These are phyloP conservation scores for Scenedesmus sp. DNA, from an alignment of 163 green algal species.

Conservation along the genomic window DNA sequence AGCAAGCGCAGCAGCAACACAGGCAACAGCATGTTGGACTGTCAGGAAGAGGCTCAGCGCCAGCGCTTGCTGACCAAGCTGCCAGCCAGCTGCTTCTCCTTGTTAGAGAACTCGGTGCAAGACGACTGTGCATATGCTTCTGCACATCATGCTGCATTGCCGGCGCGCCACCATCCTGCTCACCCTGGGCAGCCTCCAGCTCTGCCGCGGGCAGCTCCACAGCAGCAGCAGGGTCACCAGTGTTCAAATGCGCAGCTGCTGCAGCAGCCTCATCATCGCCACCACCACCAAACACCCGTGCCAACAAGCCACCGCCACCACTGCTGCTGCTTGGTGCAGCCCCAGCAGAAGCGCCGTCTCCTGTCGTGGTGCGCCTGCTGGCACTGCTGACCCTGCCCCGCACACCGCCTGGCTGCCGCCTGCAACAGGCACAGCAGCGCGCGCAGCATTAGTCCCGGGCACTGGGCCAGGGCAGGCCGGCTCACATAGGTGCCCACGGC, in stretches of 20 bases:
- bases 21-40: neutral
- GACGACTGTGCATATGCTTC: too few species aligned
- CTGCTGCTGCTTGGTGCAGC: neutral
- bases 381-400: neutral
- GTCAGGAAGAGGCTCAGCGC: neutral
- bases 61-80: neutral
- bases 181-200: slow-evolving; percentile 41
- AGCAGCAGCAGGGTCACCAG: slow-evolving; percentile 38
- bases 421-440: neutral
- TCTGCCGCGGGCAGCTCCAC: slow-evolving; percentile 17
- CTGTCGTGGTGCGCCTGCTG: neutral
- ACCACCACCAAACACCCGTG: slow-evolving; percentile 20
- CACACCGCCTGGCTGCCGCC: slow-evolving; percentile 8
- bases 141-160: too few species aligned
- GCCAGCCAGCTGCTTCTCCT: neutral
- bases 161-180: neutral
- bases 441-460: neutral
- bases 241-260: slow-evolving; percentile 31
- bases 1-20: neutral
- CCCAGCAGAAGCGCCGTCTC: neutral
- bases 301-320: neutral
- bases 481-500: too few species aligned
- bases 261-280: slow-evolving; percentile 25
- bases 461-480: too few species aligned
- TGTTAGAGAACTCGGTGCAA: neutral